These are phyloP conservation scores for Westerdykella sp. DNA, from an alignment of 2,329 filamentous ascomycete genomes.

Conservation along the genomic window DNA sequence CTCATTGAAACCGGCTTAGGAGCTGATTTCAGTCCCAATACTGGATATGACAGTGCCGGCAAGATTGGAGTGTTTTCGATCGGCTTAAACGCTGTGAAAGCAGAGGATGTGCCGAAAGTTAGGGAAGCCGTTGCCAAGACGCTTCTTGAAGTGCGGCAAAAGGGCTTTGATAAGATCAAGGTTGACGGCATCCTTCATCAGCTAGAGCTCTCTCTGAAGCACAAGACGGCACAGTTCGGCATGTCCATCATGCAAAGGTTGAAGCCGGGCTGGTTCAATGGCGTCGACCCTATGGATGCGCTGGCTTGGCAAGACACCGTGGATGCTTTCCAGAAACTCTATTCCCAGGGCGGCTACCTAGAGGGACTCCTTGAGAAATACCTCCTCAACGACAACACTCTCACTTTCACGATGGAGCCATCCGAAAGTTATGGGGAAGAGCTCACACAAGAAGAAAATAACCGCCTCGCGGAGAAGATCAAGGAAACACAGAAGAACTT, in stretches of 20 bases:
- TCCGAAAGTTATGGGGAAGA: slow-evolving; percentile 68
- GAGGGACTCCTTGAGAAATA: slow-evolving; percentile 86
- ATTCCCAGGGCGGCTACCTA: slow-evolving; percentile 71
- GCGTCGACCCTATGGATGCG: slow-evolving; percentile 83
- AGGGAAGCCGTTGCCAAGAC: slow-evolving; percentile 68
- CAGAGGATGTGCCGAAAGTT: slow-evolving; percentile 70
- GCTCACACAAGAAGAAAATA: slow-evolving; percentile 68
- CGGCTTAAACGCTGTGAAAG: slow-evolving; percentile 81
- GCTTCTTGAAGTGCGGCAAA: slow-evolving; percentile 60
- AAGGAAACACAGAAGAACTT: slow-evolving; percentile 60
- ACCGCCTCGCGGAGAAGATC: slow-evolving; percentile 69
- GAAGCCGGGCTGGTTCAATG: slow-evolving; percentile 92
- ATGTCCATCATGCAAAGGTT: slow-evolving; percentile 84
- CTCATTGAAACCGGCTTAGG: slow-evolving; percentile 86
- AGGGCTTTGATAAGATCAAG: slow-evolving; percentile 82
- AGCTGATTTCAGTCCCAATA: slow-evolving; percentile 90
- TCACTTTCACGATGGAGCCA: slow-evolving; percentile 93
- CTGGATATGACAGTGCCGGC: slow-evolving; percentile 77
- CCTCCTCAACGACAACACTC: slow-evolving; percentile 73
- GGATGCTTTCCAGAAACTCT: slow-evolving; percentile 69
- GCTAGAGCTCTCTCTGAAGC: slow-evolving; percentile 84
- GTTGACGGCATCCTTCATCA: slow-evolving; percentile 93
- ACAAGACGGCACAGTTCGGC: slow-evolving; percentile 94
- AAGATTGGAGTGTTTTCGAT: slow-evolving; percentile 80
- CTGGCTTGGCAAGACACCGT: slow-evolving; percentile 90